Base-by-base conservation (phyloP, 2,329 filamentous ascomycete species). In the Rutstroemia sydowiana region DNA sequence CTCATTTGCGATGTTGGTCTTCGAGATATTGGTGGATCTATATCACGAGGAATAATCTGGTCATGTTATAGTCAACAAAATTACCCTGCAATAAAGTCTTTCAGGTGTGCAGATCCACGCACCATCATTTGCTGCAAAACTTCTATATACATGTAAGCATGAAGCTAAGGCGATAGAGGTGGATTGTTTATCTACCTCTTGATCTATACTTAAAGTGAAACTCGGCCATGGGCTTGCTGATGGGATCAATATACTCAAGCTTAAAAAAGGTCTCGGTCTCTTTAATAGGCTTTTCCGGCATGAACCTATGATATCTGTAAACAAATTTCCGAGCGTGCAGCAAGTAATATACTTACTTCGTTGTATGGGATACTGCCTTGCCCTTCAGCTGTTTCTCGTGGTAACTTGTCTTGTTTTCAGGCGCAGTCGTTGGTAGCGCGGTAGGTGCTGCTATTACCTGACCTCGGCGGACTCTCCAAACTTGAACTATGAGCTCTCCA, bases 141-240 rank as follows among this genome's bases (percentile, higher is more conserved):
- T 8, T 51, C 42, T 41, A 21, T 23, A 20, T 30, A 18, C n/a
- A 9, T 32, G 26, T 23, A 37, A 48, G 45, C 18, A 10, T 16
- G n/a, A n/a, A n/a, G n/a, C n/a, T 28, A 21, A 20, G 34, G 14
- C 13, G 13, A 7, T 28, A 13, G 23, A 40, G 23, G 5, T 32
- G 20, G 20, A 2, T 11, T 5, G 20, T n/a, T 8, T 9, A 28
- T 21, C 11, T 28, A 48, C 26, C 36, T 30, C 28, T 44, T 31
- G 32, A 53, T 23, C 52, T 51, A 23, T 51, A 51, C 43, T 54
- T 54, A 20, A 54, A 54, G n/a, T 36, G 41, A n/a, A 42, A 54
- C 11, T 45, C 52, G 3, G 42, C 52, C 14, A 54, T 16, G 14
- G 48, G 48, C 14, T 41, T 51, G 3, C 21, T 26, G 3, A 47